A percentile compares a stretch with the other conserved stretches of the same genome.
These are phyloP conservation scores for Verruconis gallopava DNA, from an alignment of 2,329 filamentous ascomycete genomes.

Conservation along the genomic window DNA sequence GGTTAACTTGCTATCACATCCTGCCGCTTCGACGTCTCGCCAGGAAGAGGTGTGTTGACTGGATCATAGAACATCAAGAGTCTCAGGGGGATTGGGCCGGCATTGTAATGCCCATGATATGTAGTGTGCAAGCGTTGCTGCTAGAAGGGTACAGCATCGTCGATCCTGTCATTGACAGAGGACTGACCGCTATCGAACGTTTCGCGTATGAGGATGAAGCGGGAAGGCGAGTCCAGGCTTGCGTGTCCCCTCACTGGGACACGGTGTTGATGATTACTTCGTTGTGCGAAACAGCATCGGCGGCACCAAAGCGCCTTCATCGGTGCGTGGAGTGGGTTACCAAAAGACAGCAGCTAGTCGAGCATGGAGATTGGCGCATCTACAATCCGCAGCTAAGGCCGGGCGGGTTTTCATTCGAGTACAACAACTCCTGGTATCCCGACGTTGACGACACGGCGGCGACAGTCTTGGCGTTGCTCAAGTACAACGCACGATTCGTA, in stretches of 20 bases:
- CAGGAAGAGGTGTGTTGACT: background rate
- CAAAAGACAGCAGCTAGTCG: background rate
- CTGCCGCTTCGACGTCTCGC: background rate
- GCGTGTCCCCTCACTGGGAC: conserved; percentile 1
- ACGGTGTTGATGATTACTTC: conserved; percentile 1
- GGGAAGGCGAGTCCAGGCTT: background rate
- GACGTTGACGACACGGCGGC: conserved; percentile 2
- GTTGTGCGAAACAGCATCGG: background rate
- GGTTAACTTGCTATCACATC: background rate
- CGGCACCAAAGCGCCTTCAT: background rate
- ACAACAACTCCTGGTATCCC: conserved; percentile 1
- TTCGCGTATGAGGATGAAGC: background rate
- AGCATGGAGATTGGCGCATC: conserved; percentile 1
- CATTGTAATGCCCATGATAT: background rate
- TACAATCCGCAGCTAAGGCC: background rate
- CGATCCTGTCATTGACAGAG: background rate
- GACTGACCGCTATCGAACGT: background rate
- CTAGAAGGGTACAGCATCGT: background rate
- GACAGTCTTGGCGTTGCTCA: background rate
- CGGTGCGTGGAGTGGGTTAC: background rate
- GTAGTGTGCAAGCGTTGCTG: conserved; percentile 1
- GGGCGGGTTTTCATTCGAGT: conserved; percentile 4
- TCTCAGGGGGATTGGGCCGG: conserved; percentile 1
- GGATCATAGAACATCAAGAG: conserved; percentile 3
- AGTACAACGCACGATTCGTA: background rate